Percentiles rank a stretch among this genome's conserved stretches.
Conservation (phyloP, 768 basidiomycete species). For the Xerocomellus dryophilus region DNA sequence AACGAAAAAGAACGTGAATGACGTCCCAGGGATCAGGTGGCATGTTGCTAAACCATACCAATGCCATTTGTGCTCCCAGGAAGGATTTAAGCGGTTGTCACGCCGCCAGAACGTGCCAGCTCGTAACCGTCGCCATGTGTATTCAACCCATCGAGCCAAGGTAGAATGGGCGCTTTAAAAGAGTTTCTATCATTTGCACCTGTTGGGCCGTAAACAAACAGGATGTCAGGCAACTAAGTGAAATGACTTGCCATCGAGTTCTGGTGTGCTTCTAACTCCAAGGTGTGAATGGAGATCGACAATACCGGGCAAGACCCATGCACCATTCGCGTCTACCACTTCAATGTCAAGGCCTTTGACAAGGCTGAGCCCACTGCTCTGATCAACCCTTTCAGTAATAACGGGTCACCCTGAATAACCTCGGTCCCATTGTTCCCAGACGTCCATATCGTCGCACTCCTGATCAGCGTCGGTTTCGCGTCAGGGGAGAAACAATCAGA, state of each 20-base stretch:
- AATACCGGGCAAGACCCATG: slow-evolving; percentile 79
- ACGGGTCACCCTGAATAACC: slow-evolving; percentile 60
- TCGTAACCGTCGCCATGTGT: slow-evolving; percentile 43
- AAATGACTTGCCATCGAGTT: slow-evolving; percentile 25
- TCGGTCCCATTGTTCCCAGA: slow-evolving; percentile 66
- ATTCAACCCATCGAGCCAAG: slow-evolving; percentile 57
- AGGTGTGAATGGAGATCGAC: slow-evolving; percentile 51
- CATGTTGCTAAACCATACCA: slow-evolving; percentile 2
- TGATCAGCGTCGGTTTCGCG: slow-evolving; percentile 61
- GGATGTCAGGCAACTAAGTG: neutral
- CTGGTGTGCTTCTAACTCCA: slow-evolving; percentile 39
- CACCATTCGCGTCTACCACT: slow-evolving; percentile 59
- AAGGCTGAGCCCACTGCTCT: slow-evolving; percentile 47
- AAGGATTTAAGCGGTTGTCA: slow-evolving; percentile 46
- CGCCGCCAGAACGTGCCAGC: slow-evolving; percentile 42
- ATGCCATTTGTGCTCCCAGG: slow-evolving; percentile 42
- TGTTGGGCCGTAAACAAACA: slow-evolving; percentile 7
- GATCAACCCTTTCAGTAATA: slow-evolving; percentile 69
- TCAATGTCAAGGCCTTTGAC: slow-evolving; percentile 28
- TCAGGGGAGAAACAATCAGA: slow-evolving; percentile 69
- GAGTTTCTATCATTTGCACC: slow-evolving; percentile 60
- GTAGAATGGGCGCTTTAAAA: slow-evolving; percentile 53
- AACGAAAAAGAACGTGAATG: neutral
- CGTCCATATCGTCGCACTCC: slow-evolving; percentile 84
- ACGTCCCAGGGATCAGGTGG: neutral